These are phyloP conservation scores for Pleurotus pulmonarius DNA, from an alignment of 768 basidiomycete genomes.

Conservation along the genomic window DNA sequence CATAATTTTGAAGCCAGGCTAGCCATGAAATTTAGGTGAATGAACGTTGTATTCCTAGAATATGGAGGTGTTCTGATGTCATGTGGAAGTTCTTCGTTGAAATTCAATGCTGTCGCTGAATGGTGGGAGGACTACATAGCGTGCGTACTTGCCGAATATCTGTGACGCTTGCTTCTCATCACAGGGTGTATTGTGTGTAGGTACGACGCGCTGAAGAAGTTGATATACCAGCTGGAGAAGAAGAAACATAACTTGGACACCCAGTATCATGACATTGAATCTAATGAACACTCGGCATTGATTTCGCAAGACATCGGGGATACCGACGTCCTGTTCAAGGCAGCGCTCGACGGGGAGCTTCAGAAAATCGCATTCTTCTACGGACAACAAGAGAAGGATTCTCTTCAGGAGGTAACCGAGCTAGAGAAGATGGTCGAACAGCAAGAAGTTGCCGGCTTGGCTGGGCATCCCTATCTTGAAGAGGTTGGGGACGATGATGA, in stretches of 20 bases:
- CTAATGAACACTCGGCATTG: constrained; percentile 57
- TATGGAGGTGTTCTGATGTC: not conserved
- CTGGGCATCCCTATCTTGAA: constrained; percentile 45
- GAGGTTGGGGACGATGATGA: constrained; percentile 62
- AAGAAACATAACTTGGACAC: constrained; percentile 49
- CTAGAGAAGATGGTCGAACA: constrained; percentile 53
- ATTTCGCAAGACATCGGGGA: constrained; percentile 35
- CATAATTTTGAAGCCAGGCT: not conserved
- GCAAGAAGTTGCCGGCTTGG: constrained; percentile 60
- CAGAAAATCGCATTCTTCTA: constrained; percentile 82
- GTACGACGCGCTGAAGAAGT: constrained; percentile 83
- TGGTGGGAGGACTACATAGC: constrained; percentile 94
- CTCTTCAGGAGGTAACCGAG: constrained; percentile 55
- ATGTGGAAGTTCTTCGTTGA: constrained; percentile 64
- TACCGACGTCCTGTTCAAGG: constrained; percentile 61
- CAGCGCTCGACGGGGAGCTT: constrained; percentile 79
- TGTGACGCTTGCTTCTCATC: not conserved
- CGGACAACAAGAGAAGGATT: constrained; percentile 66
- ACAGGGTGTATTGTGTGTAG: constrained; percentile 28
- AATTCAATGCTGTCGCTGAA: constrained; percentile 88
- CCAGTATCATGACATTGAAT: constrained; percentile 51
- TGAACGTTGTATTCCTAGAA: not conserved
- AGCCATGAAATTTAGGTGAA: constrained; percentile 62
- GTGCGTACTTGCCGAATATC: constrained; percentile 37
- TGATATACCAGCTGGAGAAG: constrained; percentile 84